Conservation (phyloP, 2,329 filamentous ascomycete species). For the Fusarium sarcochroum region DNA sequence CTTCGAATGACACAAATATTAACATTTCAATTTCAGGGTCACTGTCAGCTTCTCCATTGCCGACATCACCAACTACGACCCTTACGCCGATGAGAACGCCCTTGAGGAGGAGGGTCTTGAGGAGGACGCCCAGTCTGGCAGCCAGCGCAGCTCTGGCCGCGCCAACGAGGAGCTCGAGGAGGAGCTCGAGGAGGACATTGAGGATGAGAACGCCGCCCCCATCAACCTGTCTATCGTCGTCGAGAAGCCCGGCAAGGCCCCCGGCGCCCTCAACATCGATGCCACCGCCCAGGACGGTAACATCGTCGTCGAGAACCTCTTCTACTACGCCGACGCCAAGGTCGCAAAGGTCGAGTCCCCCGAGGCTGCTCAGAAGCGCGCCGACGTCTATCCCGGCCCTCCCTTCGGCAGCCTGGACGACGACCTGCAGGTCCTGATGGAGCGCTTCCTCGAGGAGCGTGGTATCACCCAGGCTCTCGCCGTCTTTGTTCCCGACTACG, state of each 20-base stretch:
- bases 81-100: slow-evolving; percentile 55
- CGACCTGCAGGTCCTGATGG: slow-evolving; percentile 91
- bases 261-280: slow-evolving; percentile 87
- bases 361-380: slow-evolving; percentile 82
- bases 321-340: slow-evolving; percentile 84
- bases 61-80: slow-evolving; percentile 58
- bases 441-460: slow-evolving; percentile 94
- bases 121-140: slow-evolving; percentile 61
- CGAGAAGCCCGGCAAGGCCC: slow-evolving; percentile 81
- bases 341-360: slow-evolving; percentile 82
- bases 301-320: slow-evolving; percentile 91
- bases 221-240: slow-evolving; percentile 88
- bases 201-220: slow-evolving; percentile 76
- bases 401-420: slow-evolving; percentile 96
- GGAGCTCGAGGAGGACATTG: slow-evolving; percentile 63
- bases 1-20: slow-evolving; percentile 25
- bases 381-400: slow-evolving; percentile 88
- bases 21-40: slow-evolving; percentile 53
- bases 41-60: slow-evolving; percentile 61
- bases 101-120: slow-evolving; percentile 58
- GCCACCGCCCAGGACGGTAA: slow-evolving; percentile 87
- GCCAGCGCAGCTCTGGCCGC: slow-evolving; percentile 65
- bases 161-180: slow-evolving; percentile 47
- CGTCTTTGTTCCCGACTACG: slow-evolving; percentile 94
- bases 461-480: slow-evolving; percentile 90